phyloP scores from a whole-genome alignment of 805 yeast species.

The Saccharomycopsis sp. region DNA sequence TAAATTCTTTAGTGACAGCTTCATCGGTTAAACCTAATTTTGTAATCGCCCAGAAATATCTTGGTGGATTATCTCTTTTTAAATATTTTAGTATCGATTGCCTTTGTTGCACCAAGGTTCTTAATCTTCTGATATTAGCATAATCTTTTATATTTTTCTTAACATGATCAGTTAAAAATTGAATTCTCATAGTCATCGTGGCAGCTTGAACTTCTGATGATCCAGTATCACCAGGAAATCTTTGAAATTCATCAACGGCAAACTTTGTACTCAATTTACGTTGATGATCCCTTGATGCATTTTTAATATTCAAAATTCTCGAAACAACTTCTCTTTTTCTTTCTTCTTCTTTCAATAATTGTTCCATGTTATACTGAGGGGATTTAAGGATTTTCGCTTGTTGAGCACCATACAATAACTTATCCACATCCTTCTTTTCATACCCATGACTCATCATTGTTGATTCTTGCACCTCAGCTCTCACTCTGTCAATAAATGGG shows the following conservation, averaged over 20 bases:
- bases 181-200: conserved; percentile 71
- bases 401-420: conserved; percentile 70
- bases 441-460: conserved; percentile 55
- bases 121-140: conserved; percentile 58
- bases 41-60: conserved; percentile 78
- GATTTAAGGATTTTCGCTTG: conserved; percentile 42
- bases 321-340: conserved; percentile 59
- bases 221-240: conserved; percentile 87
- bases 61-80: conserved; percentile 71
- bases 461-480: conserved; percentile 60
- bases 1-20: conserved; percentile 71
- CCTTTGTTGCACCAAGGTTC: conserved; percentile 84
- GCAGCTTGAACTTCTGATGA: conserved; percentile 97
- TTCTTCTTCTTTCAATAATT: conserved; percentile 36
- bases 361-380: conserved; percentile 21
- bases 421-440: conserved; percentile 60
- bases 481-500: conserved; percentile 62
- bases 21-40: conserved; percentile 84
- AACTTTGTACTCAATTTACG: conserved; percentile 50
- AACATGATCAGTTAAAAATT: conserved; percentile 68
- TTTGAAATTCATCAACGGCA: conserved; percentile 74
- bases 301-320: conserved; percentile 69
- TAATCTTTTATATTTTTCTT: conserved; percentile 64
- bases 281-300: conserved; percentile 54
- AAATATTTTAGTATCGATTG: conserved; percentile 77